Evolutionary conservation across 1,139 yeast genomes (phyloP).

Genomic region (Candida pseudoviswanathii): DNA sequence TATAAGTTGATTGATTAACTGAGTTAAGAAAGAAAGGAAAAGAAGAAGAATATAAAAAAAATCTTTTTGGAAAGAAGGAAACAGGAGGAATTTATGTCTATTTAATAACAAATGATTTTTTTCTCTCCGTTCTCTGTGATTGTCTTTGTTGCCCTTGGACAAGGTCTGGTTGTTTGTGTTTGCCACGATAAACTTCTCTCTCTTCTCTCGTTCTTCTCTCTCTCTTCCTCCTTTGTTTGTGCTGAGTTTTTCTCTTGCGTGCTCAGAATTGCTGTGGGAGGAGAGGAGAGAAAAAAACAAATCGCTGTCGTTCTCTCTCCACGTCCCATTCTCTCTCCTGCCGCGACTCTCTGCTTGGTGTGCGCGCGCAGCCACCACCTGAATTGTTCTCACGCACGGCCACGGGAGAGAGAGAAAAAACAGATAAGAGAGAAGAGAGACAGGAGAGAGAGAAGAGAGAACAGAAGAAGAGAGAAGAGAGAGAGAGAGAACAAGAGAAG

Average conservation of each 20-base stretch:
- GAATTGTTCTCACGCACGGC: too few species aligned
- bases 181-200: conserved; percentile 1
- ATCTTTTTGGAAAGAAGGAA: conserved; percentile 1
- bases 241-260: conserved; percentile 2
- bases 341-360: too few species aligned
- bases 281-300: background rate
- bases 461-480: conserved; percentile 3
- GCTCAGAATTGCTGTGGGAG: conserved; percentile 2
- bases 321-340: conserved; percentile 4
- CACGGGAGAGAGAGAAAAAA: background rate
- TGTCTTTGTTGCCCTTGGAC: too few species aligned
- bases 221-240: too few species aligned
- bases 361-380: too few species aligned
- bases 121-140: background rate
- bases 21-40: conserved; percentile 6
- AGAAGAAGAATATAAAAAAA: conserved; percentile 12
- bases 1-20: conserved; percentile 3
- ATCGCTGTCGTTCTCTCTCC: conserved; percentile 7
- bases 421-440: background rate
- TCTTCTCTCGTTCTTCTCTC: too few species aligned
- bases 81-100: conserved; percentile 4
- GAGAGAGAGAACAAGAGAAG: conserved; percentile 6
- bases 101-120: conserved; percentile 3
- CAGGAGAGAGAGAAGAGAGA: background rate
- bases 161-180: conserved; percentile 2